These are phyloP conservation scores for Fusarium domesticum DNA, from an alignment of 2,329 filamentous ascomycete species.

Conservation along the genomic window DNA sequence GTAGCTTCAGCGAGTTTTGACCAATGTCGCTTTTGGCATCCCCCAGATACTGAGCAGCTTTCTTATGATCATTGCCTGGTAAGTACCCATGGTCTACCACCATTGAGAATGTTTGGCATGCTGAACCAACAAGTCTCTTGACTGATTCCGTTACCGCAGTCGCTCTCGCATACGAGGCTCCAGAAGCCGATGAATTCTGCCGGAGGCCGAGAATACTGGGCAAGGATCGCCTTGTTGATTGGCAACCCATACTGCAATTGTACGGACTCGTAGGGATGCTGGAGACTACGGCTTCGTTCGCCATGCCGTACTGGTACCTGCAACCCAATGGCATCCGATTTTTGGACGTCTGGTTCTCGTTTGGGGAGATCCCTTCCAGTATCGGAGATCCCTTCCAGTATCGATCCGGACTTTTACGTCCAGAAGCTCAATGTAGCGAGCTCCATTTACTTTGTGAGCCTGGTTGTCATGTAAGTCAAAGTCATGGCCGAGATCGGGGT, in stretches of 20 bases:
- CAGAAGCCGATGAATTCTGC: slow-evolving; percentile 71
- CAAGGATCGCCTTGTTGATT: slow-evolving; percentile 70
- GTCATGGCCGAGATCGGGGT: slow-evolving; percentile 9
- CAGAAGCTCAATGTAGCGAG: slow-evolving; percentile 61
- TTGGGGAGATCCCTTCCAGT: no score
- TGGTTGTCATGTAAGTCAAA: slow-evolving; percentile 64
- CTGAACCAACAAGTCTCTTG: slow-evolving; percentile 53
- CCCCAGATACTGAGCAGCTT: slow-evolving; percentile 72
- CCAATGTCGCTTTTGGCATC: slow-evolving; percentile 67
- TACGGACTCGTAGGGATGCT: slow-evolving; percentile 69
- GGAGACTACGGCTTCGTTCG: slow-evolving; percentile 57
- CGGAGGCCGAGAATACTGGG: slow-evolving; percentile 66
- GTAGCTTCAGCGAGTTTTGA: slow-evolving; percentile 72
- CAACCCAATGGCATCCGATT: slow-evolving; percentile 63
- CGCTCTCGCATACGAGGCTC: slow-evolving; percentile 71
- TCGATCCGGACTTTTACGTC: slow-evolving; percentile 53
- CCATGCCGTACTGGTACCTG: slow-evolving; percentile 67
- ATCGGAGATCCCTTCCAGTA: slow-evolving; percentile 43
- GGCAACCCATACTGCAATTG: slow-evolving; percentile 67
- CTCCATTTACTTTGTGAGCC: slow-evolving; percentile 75
- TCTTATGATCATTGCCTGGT: slow-evolving; percentile 67
- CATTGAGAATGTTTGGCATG: rapidly evolving
- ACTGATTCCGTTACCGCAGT: slow-evolving; percentile 74
- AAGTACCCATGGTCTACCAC: background rate
- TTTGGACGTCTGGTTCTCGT: slow-evolving; percentile 63